Base-by-base conservation (phyloP, 202 grass and related monocot genomes). In the Elaeis oleifera region DNA sequence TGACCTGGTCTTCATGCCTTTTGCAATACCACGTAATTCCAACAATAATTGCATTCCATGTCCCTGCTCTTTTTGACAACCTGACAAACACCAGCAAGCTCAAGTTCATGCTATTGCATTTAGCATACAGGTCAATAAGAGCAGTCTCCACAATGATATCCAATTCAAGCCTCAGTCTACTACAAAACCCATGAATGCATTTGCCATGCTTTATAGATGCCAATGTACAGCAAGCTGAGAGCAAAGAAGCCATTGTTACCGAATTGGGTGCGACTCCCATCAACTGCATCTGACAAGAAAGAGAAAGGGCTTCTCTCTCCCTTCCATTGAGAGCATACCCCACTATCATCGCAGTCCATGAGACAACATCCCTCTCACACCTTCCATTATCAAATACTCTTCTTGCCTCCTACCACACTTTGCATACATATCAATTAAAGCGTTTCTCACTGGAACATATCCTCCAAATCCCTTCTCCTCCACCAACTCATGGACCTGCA, bases 351-450 rank as follows among this genome's bases (percentile, higher is more conserved):
- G 59, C 50, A n/a, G 70, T 73, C 70, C 70, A 73, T 18, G 49
- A 60, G 16, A 73, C 29, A 20, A 73, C 59, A 63, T 73, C 70
- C 14, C 14, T 73, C 15, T 63, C 50, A 22, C 20, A 48, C 26
- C 20, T 15, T 74, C 61, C 70, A 75, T 67, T 61, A 60, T 80
- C 76, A 36, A 90, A 90, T 11, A 86, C 65, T 51, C 29, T 77
- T 3, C 61, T 48, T 51, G 87, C 79, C 27, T 83, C 82, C 36
- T 77, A 70, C 73, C 73, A 2, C 87, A 90, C 50, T 83, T 90
- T 3, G 82, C 79, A 6, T 90, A 90, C 87, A 90, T 90, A 51
- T 90, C 82, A 3, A 90, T 75, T 73, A 90, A 61, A 9, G 82
- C 71, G 3, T 86, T 86, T 50, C 71, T 74, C 32, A 90, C 87